phyloP scores from a whole-genome alignment of 2,329 filamentous ascomycete species.

The Rhexocercosporidium sp. region DNA sequence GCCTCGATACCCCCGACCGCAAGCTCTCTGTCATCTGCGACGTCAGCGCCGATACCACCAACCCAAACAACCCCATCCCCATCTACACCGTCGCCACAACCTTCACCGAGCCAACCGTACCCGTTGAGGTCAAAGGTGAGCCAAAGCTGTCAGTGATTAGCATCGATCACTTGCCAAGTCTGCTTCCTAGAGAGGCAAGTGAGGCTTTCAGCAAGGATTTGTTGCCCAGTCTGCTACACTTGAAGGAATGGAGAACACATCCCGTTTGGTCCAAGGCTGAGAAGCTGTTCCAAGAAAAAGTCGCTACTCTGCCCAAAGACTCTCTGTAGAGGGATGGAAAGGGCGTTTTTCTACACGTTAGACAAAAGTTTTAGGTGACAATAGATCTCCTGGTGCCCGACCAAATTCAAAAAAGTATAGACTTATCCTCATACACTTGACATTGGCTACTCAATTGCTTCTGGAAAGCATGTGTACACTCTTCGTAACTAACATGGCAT shows the following conservation, averaged over 20 bases:
- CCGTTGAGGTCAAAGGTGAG: constrained; percentile 65
- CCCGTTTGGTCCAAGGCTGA: constrained; percentile 87
- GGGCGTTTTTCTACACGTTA: not conserved
- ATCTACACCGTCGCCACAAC: constrained; percentile 87
- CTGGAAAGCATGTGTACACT: no score
- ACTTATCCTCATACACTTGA: not conserved
- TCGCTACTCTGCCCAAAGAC: constrained; percentile 64
- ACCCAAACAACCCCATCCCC: constrained; percentile 70
- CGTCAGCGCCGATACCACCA: constrained; percentile 76
- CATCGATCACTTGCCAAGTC: constrained; percentile 83
- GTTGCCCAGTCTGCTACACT: constrained; percentile 75
- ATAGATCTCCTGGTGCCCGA: constrained; percentile 5
- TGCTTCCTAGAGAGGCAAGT: constrained; percentile 84
- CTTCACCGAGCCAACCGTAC: constrained; percentile 85
- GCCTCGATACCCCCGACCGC: constrained; percentile 69
- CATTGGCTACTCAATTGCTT: not conserved
- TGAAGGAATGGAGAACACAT: constrained; percentile 75
- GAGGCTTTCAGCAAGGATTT: constrained; percentile 84
- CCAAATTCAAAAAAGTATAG: not conserved
- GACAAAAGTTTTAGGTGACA: not conserved
- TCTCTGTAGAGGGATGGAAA: constrained; percentile 9
- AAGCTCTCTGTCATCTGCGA: constrained; percentile 82
- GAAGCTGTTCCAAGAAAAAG: constrained; percentile 84
- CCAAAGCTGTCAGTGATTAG: constrained; percentile 76
- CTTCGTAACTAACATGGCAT: no score